These are phyloP conservation scores for Tuber borchii DNA, from an alignment of 495 filamentous ascomycete species.

Conservation along the genomic window DNA sequence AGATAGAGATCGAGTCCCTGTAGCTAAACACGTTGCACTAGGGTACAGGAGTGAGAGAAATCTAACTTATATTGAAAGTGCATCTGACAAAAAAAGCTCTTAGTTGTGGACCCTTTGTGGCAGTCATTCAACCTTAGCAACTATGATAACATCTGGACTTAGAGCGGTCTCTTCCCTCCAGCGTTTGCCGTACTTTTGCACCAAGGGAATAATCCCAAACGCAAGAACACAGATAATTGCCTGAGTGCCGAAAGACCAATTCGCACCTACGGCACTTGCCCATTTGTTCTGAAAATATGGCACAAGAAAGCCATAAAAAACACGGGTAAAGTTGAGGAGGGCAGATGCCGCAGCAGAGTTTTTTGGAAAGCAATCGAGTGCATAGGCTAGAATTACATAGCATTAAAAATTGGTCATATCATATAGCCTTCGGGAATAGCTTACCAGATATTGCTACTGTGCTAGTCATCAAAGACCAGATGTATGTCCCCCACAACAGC, in stretches of 20 bases:
- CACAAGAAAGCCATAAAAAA: conserved; percentile 37
- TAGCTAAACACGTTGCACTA: neutral
- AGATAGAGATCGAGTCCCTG: neutral
- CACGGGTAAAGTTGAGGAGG: conserved; percentile 37
- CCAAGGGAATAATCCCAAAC: conserved; percentile 18
- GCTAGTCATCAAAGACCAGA: conserved; percentile 33
- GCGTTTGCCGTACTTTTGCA: conserved; percentile 29
- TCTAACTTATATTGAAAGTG: neutral
- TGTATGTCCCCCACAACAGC: conserved; percentile 35
- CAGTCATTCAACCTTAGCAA: neutral
- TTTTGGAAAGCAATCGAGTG: conserved; percentile 35
- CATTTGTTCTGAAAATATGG: conserved; percentile 33
- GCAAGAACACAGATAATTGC: conserved; percentile 21
- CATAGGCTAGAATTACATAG: conserved; percentile 16
- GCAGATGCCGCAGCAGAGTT: conserved; percentile 27
- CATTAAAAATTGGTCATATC: neutral
- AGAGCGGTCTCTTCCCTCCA: conserved; percentile 22
- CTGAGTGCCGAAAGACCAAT: conserved; percentile 35
- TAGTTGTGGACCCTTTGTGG: neutral
- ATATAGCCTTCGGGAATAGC: neutral
- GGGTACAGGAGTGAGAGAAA: neutral
- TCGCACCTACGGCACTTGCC: conserved; percentile 18
- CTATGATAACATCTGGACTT: conserved; percentile 14
- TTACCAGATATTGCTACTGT: conserved; percentile 34
- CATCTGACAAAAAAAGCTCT: neutral